phyloP scores from a whole-genome alignment of 2,329 filamentous ascomycete genomes.

The Chaetomium globosum region DNA sequence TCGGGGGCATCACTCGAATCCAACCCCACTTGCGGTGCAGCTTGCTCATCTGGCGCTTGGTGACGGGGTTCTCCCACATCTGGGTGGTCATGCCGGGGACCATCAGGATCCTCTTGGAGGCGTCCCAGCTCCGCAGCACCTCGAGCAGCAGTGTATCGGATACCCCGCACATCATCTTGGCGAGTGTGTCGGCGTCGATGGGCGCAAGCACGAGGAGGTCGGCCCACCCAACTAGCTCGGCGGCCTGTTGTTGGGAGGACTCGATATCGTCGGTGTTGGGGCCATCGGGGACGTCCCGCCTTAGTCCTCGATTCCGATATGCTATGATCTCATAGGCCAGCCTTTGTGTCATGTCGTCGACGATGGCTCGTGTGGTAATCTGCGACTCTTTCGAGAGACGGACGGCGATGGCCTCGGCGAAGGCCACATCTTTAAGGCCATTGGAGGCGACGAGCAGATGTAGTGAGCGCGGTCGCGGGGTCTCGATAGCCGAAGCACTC shows the following conservation, averaged over 20 bases:
- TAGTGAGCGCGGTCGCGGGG: conserved; percentile 50
- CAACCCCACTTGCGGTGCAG: conserved; percentile 83
- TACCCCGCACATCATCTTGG: conserved; percentile 84
- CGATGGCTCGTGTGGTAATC: conserved; percentile 63
- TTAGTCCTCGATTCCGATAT: conserved; percentile 57
- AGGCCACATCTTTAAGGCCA: conserved; percentile 65
- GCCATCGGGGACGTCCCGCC: conserved; percentile 38
- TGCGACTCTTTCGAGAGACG: conserved; percentile 66
- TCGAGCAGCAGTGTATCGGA: conserved; percentile 80
- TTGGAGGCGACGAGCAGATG: conserved; percentile 68
- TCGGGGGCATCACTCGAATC: conserved; percentile 78
- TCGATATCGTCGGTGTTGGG: conserved; percentile 51
- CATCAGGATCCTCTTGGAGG: conserved; percentile 79
- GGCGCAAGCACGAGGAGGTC: conserved; percentile 83
- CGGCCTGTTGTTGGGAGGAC: conserved; percentile 56
- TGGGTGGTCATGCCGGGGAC: conserved; percentile 86
- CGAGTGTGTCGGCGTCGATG: conserved; percentile 80
- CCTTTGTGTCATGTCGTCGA: conserved; percentile 66
- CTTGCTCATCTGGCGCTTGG: conserved; percentile 83
- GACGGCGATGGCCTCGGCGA: conserved; percentile 66
- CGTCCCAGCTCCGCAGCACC: conserved; percentile 82
- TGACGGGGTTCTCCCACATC: conserved; percentile 90
- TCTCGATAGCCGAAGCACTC: conserved; percentile 44
- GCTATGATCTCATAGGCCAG: conserved; percentile 65
- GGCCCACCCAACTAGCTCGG: conserved; percentile 80